Conservation (phyloP, 805 yeast genomes). For the Candida pseudoglaebosa region DNA sequence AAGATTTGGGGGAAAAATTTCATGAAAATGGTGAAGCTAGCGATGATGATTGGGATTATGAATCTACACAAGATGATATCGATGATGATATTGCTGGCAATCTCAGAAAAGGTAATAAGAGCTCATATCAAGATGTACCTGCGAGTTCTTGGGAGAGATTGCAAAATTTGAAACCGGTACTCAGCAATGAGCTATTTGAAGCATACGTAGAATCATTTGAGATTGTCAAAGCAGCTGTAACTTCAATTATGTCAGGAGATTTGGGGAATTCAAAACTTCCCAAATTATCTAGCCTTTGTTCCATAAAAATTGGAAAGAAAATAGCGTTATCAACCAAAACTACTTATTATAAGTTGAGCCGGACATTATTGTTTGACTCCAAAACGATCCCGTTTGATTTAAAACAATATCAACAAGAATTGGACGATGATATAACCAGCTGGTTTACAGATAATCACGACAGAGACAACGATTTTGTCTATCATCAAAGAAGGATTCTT, state of each 20-base stretch:
- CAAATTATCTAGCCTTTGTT: slow-evolving; percentile 20
- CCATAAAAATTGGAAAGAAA: slow-evolving; percentile 27
- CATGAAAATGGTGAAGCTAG: not conserved
- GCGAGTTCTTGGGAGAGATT: slow-evolving; percentile 18
- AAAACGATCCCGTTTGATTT: slow-evolving; percentile 22
- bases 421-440: slow-evolving; percentile 31
- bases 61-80: not conserved
- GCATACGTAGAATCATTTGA: slow-evolving; percentile 28
- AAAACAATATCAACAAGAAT: slow-evolving; percentile 16
- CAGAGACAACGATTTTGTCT: slow-evolving; percentile 32
- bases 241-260: slow-evolving; percentile 7
- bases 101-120: too few species aligned
- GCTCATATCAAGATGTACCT: slow-evolving; percentile 1
- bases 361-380: slow-evolving; percentile 23
- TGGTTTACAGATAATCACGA: slow-evolving; percentile 35
- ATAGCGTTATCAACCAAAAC: slow-evolving; percentile 32
- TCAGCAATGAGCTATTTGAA: slow-evolving; percentile 24
- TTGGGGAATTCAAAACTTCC: not conserved
- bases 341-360: slow-evolving; percentile 29
- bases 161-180: slow-evolving; percentile 18
- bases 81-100: not conserved
- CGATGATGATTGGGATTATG: slow-evolving; percentile 6
- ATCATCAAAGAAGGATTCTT: slow-evolving; percentile 24
- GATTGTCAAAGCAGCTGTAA: slow-evolving; percentile 25
- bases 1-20: not conserved